Percentiles rank a stretch among this genome's conserved stretches.
Evolutionary conservation across 2,329 filamentous ascomycete species (phyloP).

Genomic region (Colletotrichum sp.): DNA sequence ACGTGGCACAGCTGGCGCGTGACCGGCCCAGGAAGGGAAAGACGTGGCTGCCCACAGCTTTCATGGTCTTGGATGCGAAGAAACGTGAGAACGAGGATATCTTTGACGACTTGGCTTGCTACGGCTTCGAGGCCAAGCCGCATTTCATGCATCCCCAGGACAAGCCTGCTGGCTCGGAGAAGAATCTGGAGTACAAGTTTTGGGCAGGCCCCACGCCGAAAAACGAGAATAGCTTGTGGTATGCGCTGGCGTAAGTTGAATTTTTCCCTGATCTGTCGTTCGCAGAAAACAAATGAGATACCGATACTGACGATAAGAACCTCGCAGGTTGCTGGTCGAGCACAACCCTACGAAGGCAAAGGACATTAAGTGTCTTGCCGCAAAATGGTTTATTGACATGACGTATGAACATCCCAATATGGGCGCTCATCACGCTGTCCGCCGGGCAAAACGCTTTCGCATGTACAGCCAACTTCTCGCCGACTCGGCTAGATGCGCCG

Average conservation of each 20-base stretch:
- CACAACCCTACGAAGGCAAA: background rate
- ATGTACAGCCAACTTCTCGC: conserved; percentile 6
- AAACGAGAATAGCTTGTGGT: conserved; percentile 5
- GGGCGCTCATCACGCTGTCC: too few relatives aligned
- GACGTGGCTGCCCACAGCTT: background rate
- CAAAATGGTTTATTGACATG: background rate
- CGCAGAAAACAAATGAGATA: background rate
- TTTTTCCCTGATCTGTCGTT: background rate
- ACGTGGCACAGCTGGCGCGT: background rate
- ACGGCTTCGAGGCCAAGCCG: background rate
- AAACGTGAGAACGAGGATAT: background rate
- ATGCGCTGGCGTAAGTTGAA: conserved; percentile 1
- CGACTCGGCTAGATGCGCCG: background rate
- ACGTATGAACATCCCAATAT: too few relatives aligned
- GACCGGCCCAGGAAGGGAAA: background rate
- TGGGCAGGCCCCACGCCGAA: background rate
- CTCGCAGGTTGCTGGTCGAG: background rate
- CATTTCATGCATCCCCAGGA: background rate
- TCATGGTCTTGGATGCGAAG: background rate
- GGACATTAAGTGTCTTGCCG: background rate
- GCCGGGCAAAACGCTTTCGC: background rate
- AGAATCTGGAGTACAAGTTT: background rate
- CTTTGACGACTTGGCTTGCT: background rate
- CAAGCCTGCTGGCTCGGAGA: background rate
- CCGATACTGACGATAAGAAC: background rate